phyloP scores from a whole-genome alignment of 495 filamentous ascomycete genomes.

The Collariella sp. region DNA sequence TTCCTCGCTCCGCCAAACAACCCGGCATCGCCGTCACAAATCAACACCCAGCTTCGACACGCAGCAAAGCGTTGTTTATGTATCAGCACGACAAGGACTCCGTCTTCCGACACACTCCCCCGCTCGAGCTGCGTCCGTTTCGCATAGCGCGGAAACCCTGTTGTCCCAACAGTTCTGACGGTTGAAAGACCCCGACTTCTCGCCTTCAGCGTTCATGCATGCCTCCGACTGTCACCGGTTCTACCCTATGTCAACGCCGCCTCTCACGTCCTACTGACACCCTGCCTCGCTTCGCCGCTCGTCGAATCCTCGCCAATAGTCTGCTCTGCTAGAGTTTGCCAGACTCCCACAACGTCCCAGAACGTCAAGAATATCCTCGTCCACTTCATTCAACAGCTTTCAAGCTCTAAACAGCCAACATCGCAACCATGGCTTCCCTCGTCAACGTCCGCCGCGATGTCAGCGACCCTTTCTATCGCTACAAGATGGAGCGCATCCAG shows the following conservation, averaged over 20 bases:
- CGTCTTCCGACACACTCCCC: conserved; percentile 67
- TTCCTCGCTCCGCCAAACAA: not conserved
- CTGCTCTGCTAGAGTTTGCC: conserved; percentile 24
- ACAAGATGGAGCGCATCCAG: conserved; percentile 98
- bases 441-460: conserved; percentile 99
- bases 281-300: conserved; percentile 26
- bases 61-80: conserved; percentile 46
- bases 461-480: conserved; percentile 97
- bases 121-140: conserved; percentile 89
- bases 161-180: conserved; percentile 77
- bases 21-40: conserved; percentile 11
- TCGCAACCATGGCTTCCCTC: conserved; percentile 48
- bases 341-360: not conserved
- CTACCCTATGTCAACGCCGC: conserved; percentile 45
- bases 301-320: conserved; percentile 15
- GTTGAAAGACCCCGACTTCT: conserved; percentile 48
- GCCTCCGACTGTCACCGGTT: conserved; percentile 38
- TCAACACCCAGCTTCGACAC: conserved; percentile 30
- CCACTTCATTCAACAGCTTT: conserved; percentile 1
- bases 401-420: conserved; percentile 24
- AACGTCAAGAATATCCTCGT: not conserved
- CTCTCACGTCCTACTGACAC: conserved; percentile 40
- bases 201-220: conserved; percentile 44
- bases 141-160: conserved; percentile 82
- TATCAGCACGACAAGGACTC: conserved; percentile 48